Base-by-base conservation (phyloP, 2,329 filamentous ascomycete genomes). In the Alternaria alternata region DNA sequence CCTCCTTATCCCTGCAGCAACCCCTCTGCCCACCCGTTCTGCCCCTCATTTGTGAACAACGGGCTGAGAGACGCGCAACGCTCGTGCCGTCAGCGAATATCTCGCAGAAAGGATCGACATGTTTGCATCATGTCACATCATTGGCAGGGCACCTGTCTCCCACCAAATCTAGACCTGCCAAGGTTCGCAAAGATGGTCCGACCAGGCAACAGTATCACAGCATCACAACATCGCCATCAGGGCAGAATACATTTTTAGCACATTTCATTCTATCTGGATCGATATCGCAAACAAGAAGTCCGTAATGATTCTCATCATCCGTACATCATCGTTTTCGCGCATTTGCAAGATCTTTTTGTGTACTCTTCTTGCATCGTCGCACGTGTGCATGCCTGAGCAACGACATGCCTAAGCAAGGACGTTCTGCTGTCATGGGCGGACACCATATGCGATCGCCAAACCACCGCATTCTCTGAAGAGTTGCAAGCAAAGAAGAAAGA, bases 261-360 rank as follows among this genome's bases (percentile, higher is more conserved):
- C n/a, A 59, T 51, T 67, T 63, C 62, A 65, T 73, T 72, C 56
- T 64, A 69, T 70, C 67, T 68, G 68, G 67, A 70, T 67, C 65
- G 66, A 73, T 73, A 72, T 55, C 73, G 67, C 72, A 75, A 67
- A 73, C 62, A 70, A 68, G 64, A 54, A 57, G 51, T 54, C 38
- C n/a, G 38, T 11, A 41, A 41, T 22, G 7, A 38, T 9, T 8
- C 8, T 52, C 60, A 61, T 59, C 59, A 61, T 57, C 56, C 57
- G 62, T 73, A 65, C 66, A 68, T 67, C 59, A 59, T 62, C 62
- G 51, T 65, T 68, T 61, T 55, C 64, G 57, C 61, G 30, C 20
- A 4, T 22, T 52, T 36, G 55, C 59, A 57, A 44, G 41, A 60
- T 54, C 36, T 42, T 30, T 39, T 39, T 39, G 7, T 7, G 7